Conservation (phyloP, 305 asterid genomes). For the Solanum aculeatissimum region DNA sequence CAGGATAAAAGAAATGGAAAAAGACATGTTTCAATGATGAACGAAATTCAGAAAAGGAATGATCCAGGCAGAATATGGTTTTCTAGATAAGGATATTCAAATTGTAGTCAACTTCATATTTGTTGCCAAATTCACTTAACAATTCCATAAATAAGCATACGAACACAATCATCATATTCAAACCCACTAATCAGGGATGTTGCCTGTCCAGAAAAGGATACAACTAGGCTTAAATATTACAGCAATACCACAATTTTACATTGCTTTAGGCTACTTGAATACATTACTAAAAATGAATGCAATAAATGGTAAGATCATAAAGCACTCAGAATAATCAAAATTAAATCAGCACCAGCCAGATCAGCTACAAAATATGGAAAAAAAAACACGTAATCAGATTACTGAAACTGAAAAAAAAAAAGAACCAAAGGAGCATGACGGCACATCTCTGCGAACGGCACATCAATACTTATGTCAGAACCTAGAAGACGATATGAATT, state of each 20-base stretch:
- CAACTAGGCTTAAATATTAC: background rate
- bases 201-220: background rate
- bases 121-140: background rate
- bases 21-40: background rate
- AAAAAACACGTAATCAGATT: background rate
- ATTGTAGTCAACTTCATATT: background rate
- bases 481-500: background rate
- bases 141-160: background rate
- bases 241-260: background rate
- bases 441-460: background rate
- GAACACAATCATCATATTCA: background rate
- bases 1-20: conserved; percentile 10
- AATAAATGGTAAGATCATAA: background rate
- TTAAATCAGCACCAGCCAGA: background rate
- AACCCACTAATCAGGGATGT: background rate
- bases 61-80: background rate
- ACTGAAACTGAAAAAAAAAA: background rate
- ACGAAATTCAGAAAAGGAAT: background rate
- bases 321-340: background rate
- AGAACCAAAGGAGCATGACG: background rate
- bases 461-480: background rate
- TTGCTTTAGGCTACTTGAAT: background rate
- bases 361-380: background rate
- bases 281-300: background rate
- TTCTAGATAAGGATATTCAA: background rate